Conservation (phyloP, 75 land plant species). For the Cupressus sempervirens region DNA sequence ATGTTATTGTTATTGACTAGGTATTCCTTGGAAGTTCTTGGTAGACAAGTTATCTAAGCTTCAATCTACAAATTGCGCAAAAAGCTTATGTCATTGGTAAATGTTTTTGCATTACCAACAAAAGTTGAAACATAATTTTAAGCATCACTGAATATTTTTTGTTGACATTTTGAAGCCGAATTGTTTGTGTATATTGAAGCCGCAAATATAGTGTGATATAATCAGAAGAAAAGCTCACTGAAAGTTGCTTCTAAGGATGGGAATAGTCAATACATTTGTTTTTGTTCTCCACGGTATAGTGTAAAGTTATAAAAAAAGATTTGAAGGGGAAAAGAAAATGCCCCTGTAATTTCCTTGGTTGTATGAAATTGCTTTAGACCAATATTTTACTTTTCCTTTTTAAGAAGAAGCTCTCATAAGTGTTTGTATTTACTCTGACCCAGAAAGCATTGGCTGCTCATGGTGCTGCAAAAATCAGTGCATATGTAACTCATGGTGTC, state of each 20-base stretch:
- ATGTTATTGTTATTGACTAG: neutral
- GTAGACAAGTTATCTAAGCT: neutral
- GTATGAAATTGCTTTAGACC: neutral
- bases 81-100: neutral
- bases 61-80: neutral
- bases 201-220: neutral
- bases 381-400: neutral
- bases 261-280: neutral
- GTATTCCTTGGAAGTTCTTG: neutral
- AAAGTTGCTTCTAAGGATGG: neutral
- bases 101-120: neutral
- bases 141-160: neutral
- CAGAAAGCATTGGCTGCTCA: slow-evolving; percentile 87
- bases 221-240: neutral
- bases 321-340: neutral
- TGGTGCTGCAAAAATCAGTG: slow-evolving; percentile 85
- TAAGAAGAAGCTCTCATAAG: neutral
- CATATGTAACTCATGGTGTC: slow-evolving; percentile 86
- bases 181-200: neutral
- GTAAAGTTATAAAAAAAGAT: neutral
- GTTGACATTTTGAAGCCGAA: neutral
- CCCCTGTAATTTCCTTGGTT: neutral
- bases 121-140: neutral
- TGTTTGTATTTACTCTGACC: neutral
- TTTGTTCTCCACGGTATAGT: neutral